A percentile compares a stretch with the other conserved stretches of the same genome.
phyloP scores from a whole-genome alignment of 192 early-diverging fungal species.

The Coemansia sp. region DNA sequence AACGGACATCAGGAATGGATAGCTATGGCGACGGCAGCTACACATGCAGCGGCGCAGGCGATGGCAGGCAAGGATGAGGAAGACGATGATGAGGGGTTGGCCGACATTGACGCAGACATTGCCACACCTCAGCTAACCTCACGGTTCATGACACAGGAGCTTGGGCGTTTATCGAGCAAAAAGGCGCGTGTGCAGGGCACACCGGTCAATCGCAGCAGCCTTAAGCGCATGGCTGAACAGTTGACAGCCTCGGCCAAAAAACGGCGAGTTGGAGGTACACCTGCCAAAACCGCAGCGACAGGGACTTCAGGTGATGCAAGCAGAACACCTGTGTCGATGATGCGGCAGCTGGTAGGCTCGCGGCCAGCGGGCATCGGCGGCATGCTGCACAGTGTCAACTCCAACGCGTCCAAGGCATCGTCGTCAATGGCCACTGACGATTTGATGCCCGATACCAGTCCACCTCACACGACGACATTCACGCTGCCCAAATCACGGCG shows the following conservation, averaged over 20 bases:
- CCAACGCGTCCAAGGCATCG: no score
- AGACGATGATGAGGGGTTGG: conserved; percentile 14
- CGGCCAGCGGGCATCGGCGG: conserved; percentile 12
- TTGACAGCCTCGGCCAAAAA: conserved; percentile 22
- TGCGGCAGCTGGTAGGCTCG: conserved; percentile 22
- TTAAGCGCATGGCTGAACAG: conserved; percentile 44
- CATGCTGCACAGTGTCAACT: no score
- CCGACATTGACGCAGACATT: conserved; percentile 45
- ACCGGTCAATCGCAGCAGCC: not conserved
- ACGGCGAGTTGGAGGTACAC: conserved; percentile 17
- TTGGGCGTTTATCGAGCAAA: not conserved
- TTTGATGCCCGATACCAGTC: conserved; percentile 44
- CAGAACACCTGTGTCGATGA: conserved; percentile 41
- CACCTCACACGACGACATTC: conserved; percentile 41
- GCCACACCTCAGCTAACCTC: conserved; percentile 47
- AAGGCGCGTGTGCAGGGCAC: no score
- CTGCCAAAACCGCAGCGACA: conserved; percentile 3
- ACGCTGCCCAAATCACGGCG: conserved; percentile 31
- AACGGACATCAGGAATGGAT: no score
- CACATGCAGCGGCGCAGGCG: not conserved
- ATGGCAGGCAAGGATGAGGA: not conserved
- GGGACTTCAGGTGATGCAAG: not conserved
- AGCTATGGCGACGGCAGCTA: not conserved
- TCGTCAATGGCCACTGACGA: conserved; percentile 42
- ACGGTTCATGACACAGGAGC: conserved; percentile 48